Evolutionary conservation across 2,329 filamentous ascomycete species (phyloP).

Genomic region (Fusarium globosum): DNA sequence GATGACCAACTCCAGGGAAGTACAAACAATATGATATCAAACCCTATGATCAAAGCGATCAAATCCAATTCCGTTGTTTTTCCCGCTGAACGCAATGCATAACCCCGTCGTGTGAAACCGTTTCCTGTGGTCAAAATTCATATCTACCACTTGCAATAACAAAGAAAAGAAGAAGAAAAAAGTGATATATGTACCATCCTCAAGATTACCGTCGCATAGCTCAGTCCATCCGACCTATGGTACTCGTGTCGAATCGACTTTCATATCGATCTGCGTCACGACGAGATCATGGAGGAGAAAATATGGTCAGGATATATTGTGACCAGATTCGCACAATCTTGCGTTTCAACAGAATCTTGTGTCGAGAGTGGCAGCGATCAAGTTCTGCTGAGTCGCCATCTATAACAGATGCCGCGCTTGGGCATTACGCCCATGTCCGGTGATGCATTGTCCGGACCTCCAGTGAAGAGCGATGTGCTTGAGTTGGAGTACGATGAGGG

Average conservation of each 20-base stretch:
- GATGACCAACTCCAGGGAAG: not conserved
- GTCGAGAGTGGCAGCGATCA: conserved; percentile 18
- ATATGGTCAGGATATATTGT: conserved; percentile 13
- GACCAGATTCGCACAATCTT: conserved; percentile 10
- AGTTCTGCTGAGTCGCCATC: conserved; percentile 16
- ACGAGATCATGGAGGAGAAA: conserved; percentile 11
- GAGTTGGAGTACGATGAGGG: not conserved
- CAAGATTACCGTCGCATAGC: conserved; percentile 40
- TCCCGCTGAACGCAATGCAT: conserved; percentile 55
- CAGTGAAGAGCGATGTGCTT: not conserved
- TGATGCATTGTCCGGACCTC: not conserved
- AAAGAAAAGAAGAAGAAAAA: conserved; percentile 34
- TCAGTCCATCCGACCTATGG: not conserved
- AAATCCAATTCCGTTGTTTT: conserved; percentile 45
- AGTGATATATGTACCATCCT: conserved; percentile 46
- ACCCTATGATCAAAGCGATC: conserved; percentile 40
- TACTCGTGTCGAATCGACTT: not conserved
- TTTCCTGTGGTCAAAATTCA: conserved; percentile 43
- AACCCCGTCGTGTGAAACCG: conserved; percentile 49
- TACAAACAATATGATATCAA: conserved; percentile 35
- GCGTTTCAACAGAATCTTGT: conserved; percentile 32
- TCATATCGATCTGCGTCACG: not conserved
- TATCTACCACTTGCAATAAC: conserved; percentile 38
- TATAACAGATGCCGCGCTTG: conserved; percentile 20
- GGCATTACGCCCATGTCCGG: not conserved